These are phyloP conservation scores for Pestalotiopsis sp. DNA, from an alignment of 2,329 filamentous ascomycete genomes.

Conservation along the genomic window DNA sequence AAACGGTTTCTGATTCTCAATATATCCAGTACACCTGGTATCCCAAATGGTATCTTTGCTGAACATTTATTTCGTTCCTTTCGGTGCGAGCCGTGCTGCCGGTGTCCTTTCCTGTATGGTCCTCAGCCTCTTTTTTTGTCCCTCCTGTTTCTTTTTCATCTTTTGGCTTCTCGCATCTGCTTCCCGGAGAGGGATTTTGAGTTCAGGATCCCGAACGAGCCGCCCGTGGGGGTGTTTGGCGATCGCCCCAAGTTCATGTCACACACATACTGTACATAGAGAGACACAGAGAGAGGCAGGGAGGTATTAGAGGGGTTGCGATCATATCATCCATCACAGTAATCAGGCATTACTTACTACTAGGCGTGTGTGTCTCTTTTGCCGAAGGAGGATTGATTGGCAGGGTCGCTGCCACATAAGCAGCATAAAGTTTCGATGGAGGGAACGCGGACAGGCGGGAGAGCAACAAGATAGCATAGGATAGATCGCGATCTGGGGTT, in stretches of 20 bases:
- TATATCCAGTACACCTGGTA: neutral
- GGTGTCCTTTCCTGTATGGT: neutral
- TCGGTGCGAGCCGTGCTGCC: neutral
- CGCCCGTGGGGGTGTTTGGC: neutral
- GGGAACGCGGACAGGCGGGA: neutral
- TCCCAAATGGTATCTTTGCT: neutral
- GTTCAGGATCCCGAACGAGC: neutral
- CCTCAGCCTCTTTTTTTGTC: neutral
- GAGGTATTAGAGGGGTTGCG: neutral
- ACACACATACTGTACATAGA: too few species aligned
- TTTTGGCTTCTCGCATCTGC: neutral
- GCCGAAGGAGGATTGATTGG: neutral
- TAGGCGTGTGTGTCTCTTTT: neutral
- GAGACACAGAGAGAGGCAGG: too few species aligned
- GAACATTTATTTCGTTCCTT: neutral
- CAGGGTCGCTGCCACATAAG: neutral
- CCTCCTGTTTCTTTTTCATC: neutral
- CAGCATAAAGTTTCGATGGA: neutral
- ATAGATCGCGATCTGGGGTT: slow-evolving; percentile 7
- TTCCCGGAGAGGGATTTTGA: neutral
- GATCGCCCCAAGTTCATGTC: neutral
- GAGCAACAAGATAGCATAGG: neutral
- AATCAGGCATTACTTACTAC: neutral
- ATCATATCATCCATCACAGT: neutral
- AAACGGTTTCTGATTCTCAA: neutral